Percentiles rank a stretch among this genome's conserved stretches.
These are phyloP conservation scores for Perilla frutescens DNA, from an alignment of 257 asterid genomes.

Conservation along the genomic window DNA sequence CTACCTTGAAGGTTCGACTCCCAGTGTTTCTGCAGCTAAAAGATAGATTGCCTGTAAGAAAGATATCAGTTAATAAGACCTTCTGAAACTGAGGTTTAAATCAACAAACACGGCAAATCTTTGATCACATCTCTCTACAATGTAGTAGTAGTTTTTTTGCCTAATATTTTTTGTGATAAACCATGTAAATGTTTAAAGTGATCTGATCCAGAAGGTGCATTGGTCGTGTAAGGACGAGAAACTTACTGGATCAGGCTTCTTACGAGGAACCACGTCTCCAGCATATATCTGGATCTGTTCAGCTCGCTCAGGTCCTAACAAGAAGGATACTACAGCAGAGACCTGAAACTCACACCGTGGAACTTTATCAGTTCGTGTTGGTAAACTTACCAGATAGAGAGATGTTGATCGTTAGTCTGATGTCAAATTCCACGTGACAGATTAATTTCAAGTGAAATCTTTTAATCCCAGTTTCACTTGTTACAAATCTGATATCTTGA, in stretches of 20 bases:
- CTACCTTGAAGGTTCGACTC: constrained; percentile 87
- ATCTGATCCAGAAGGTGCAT: neutral
- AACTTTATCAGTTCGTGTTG: neutral
- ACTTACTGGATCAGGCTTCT: constrained; percentile 96
- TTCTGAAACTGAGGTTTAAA: neutral
- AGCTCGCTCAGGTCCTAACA: constrained; percentile 84
- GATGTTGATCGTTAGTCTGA: neutral
- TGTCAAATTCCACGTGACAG: neutral
- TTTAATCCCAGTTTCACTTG: neutral
- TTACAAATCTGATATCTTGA: neutral
- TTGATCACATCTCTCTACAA: neutral
- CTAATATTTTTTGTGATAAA: neutral
- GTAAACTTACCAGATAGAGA: neutral
- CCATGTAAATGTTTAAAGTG: neutral
- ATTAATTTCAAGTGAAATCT: neutral
- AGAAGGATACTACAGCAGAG: constrained; percentile 90
- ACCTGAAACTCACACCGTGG: constrained; percentile 51
- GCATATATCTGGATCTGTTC: constrained; percentile 87
- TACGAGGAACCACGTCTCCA: constrained; percentile 95
- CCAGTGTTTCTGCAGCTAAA: constrained; percentile 82
- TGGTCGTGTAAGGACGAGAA: constrained; percentile 29
- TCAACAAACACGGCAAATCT: neutral
- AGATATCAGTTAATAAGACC: too few relatives aligned
- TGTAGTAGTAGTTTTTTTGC: neutral
- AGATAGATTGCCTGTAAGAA: constrained; percentile 87